These are phyloP conservation scores for Rutstroemia sydowiana DNA, from an alignment of 2,329 filamentous ascomycete genomes.

Conservation along the genomic window DNA sequence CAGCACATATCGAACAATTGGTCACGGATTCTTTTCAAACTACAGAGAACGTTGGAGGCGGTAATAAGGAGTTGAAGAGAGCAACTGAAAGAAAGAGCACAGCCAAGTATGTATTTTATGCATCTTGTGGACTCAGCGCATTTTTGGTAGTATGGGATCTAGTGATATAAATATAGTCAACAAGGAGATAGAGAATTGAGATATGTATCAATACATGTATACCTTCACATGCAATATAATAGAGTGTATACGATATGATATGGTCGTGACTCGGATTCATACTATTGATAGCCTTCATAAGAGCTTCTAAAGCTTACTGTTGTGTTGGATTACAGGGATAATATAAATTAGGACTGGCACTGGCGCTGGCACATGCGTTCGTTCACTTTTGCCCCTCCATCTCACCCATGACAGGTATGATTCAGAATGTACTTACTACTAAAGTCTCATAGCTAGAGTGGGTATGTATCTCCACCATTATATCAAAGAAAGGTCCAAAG, in stretches of 20 bases:
- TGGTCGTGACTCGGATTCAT: not conserved
- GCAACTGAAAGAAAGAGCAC: constrained; percentile 66
- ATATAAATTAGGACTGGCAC: not conserved
- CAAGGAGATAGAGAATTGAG: not conserved
- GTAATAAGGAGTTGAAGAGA: constrained; percentile 85
- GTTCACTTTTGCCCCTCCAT: too few relatives aligned
- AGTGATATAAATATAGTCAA: constrained; percentile 39
- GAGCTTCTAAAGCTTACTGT: too few relatives aligned
- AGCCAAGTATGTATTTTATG: constrained; percentile 73
- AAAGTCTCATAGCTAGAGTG: too few relatives aligned
- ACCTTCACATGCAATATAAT: not conserved
- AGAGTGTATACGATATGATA: not conserved
- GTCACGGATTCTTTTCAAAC: constrained; percentile 77
- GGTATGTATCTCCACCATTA: too few relatives aligned
- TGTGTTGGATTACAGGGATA: not conserved
- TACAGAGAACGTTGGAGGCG: constrained; percentile 76
- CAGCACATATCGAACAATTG: constrained; percentile 81
- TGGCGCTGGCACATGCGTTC: not conserved
- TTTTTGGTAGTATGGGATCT: constrained; percentile 75
- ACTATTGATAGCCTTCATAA: too few relatives aligned
- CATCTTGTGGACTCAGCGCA: constrained; percentile 66
- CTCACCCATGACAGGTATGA: too few relatives aligned
- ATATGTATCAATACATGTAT: not conserved
- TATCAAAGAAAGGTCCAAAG: too few relatives aligned
- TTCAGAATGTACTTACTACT: too few relatives aligned